Evolutionary conservation across 345 rosid species (phyloP).

Genomic region (Mangifera indica): DNA sequence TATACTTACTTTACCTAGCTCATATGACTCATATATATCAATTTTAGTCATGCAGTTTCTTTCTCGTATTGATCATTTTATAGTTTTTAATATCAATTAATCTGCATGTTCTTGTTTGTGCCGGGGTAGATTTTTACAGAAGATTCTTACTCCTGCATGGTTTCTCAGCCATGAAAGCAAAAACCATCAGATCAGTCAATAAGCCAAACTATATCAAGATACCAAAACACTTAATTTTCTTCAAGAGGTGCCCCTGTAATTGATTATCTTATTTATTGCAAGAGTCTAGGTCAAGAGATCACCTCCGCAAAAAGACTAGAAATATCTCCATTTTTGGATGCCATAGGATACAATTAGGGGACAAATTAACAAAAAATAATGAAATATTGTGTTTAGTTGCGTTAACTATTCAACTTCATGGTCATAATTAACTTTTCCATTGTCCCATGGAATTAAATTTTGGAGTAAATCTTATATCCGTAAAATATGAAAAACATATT

Average conservation of each 20-base stretch:
- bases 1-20: too few relatives aligned
- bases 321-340: constrained; percentile 10
- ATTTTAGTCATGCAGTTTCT: too few relatives aligned
- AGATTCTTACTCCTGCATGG: constrained; percentile 14
- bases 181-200: background rate
- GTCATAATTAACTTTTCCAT: background rate
- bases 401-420: constrained; percentile 6
- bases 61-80: too few relatives aligned
- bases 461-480: too few relatives aligned
- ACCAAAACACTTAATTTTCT: background rate
- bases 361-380: constrained; percentile 5
- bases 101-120: background rate
- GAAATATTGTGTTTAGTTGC: background rate
- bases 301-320: background rate
- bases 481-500: too few relatives aligned
- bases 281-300: background rate
- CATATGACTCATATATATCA: too few relatives aligned
- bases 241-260: background rate
- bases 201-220: constrained; percentile 8
- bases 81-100: too few relatives aligned
- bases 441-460: background rate
- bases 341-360: background rate
- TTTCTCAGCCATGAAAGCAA: constrained; percentile 11
- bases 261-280: background rate
- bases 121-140: background rate